phyloP scores from a whole-genome alignment of 2,329 filamentous ascomycete species.

The Colletotrichum scovillei region DNA sequence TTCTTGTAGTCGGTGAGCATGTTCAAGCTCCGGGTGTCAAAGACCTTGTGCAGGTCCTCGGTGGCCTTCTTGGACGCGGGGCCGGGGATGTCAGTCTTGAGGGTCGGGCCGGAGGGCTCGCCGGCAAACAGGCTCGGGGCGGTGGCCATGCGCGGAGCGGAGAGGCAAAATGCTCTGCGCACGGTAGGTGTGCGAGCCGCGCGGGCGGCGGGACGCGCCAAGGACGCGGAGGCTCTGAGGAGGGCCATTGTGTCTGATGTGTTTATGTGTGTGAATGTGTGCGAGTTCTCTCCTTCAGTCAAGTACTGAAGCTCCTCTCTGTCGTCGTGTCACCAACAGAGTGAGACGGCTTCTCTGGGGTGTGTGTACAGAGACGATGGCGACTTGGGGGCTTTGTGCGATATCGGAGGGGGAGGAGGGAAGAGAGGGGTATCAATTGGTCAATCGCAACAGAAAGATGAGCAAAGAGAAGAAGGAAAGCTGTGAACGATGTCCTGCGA shows the following conservation, averaged over 20 bases:
- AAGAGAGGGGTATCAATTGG: conserved; percentile 4
- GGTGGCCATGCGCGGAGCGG: conserved; percentile 31
- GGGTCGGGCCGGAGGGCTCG: conserved; percentile 63
- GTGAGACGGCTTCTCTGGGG: neutral
- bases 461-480: neutral
- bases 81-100: conserved; percentile 77
- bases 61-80: conserved; percentile 78
- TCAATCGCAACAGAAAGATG: conserved; percentile 9
- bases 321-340: neutral
- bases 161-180: conserved; percentile 29
- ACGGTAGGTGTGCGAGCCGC: conserved; percentile 16
- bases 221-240: conserved; percentile 24
- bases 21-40: conserved; percentile 88
- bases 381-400: neutral
- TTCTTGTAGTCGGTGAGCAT: conserved; percentile 82
- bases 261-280: conserved; percentile 5
- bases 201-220: conserved; percentile 31
- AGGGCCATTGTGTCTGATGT: conserved; percentile 25
- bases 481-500: neutral
- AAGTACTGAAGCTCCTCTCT: neutral
- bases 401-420: conserved; percentile 13
- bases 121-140: conserved; percentile 50
- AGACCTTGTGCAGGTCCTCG: conserved; percentile 79
- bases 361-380: neutral
- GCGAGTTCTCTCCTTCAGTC: neutral